Percentiles rank a stretch among this genome's conserved stretches.
Conservation (phyloP, 2,329 filamentous ascomycete species). For the Diaporthe nobilis region DNA sequence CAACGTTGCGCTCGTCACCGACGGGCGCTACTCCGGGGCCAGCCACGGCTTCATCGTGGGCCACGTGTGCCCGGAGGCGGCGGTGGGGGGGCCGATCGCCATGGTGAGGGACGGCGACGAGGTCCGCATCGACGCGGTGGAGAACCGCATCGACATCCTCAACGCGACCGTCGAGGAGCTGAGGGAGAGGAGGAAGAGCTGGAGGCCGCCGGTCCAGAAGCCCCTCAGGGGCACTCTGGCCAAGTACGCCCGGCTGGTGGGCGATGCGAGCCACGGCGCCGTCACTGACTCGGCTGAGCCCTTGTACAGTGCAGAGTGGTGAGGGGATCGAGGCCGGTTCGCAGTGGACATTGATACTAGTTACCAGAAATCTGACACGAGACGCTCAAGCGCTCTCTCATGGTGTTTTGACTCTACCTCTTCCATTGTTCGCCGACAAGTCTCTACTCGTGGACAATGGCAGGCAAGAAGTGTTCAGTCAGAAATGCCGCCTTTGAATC, state of each 20-base stretch:
- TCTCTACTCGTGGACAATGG: not conserved
- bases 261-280: constrained; percentile 91
- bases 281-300: constrained; percentile 77
- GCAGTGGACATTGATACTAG: not conserved
- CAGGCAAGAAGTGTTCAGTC: not conserved
- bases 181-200: constrained; percentile 68
- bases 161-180: constrained; percentile 79
- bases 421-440: constrained; percentile 39
- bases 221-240: constrained; percentile 88
- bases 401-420: not conserved
- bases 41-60: constrained; percentile 95
- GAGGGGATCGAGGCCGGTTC: not conserved
- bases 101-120: constrained; percentile 84
- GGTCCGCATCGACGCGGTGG: constrained; percentile 88
- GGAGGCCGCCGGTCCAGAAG: constrained; percentile 77
- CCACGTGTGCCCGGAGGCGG: constrained; percentile 92
- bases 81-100: constrained; percentile 89
- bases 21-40: constrained; percentile 90
- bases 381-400: not conserved
- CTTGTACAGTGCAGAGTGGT: constrained; percentile 42
- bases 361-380: not conserved
- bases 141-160: constrained; percentile 78
- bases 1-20: constrained; percentile 92
- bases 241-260: constrained; percentile 90
- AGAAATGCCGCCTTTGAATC: not conserved